phyloP scores from a whole-genome alignment of 2,329 filamentous ascomycete genomes.

The Trichoderma sp. region DNA sequence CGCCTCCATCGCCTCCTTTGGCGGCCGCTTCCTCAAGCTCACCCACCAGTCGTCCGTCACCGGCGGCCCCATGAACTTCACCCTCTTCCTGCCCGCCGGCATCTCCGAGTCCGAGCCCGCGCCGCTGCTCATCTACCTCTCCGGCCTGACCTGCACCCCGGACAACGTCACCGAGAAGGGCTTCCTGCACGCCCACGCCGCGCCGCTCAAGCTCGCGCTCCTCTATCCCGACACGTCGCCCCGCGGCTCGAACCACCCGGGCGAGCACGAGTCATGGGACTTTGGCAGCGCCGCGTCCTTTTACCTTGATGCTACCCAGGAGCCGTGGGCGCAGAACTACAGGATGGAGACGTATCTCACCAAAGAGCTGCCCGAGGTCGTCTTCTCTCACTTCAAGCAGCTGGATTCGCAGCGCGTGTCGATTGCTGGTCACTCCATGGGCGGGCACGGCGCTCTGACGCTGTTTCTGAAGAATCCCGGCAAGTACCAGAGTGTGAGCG shows the following conservation, averaged over 20 bases:
- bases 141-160: slow-evolving; percentile 89
- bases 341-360: slow-evolving; percentile 93
- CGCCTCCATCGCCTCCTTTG: slow-evolving; percentile 85
- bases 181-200: slow-evolving; percentile 84
- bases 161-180: slow-evolving; percentile 81
- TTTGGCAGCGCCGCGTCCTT: slow-evolving; percentile 92
- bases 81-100: slow-evolving; percentile 82
- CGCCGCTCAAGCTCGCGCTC: slow-evolving; percentile 79
- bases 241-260: slow-evolving; percentile 73
- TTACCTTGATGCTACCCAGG: slow-evolving; percentile 81
- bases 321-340: slow-evolving; percentile 75
- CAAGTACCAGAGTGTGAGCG: slow-evolving; percentile 82
- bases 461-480: slow-evolving; percentile 89
- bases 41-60: slow-evolving; percentile 77
- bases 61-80: slow-evolving; percentile 85
- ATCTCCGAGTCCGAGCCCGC: slow-evolving; percentile 54
- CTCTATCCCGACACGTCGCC: slow-evolving; percentile 95
- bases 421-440: slow-evolving; percentile 96
- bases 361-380: slow-evolving; percentile 74
- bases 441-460: slow-evolving; percentile 90
- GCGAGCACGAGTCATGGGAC: slow-evolving; percentile 85
- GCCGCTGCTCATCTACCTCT: slow-evolving; percentile 88
- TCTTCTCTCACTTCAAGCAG: slow-evolving; percentile 68
- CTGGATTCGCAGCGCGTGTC: slow-evolving; percentile 70
- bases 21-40: slow-evolving; percentile 92